phyloP scores from a whole-genome alignment of 371 early-diverging fungal genomes.

The Lichtheimia hyalospora region DNA sequence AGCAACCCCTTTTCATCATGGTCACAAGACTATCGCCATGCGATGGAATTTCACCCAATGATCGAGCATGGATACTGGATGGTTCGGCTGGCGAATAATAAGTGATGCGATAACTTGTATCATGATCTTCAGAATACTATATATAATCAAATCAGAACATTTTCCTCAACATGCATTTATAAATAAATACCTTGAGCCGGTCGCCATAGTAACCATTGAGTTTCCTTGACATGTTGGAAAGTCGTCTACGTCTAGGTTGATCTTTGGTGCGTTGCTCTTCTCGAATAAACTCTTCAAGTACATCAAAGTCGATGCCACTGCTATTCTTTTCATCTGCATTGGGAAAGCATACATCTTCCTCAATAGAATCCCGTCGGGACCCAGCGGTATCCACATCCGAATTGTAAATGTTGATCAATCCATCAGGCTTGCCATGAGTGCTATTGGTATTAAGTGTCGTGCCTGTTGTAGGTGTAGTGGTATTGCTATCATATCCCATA shows the following conservation, averaged over 20 bases:
- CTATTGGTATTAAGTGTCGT: neutral
- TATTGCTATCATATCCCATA: constrained; percentile 6
- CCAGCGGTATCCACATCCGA: constrained; percentile 24
- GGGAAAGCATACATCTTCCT: constrained; percentile 49
- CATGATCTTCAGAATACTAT: constrained; percentile 19
- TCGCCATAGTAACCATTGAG: constrained; percentile 17
- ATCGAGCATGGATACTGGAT: constrained; percentile 43
- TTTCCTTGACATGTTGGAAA: constrained; percentile 20
- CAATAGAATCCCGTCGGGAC: constrained; percentile 25
- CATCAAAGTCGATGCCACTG: constrained; percentile 39
- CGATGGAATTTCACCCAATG: constrained; percentile 39
- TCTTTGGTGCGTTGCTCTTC: constrained; percentile 12
- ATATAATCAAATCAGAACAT: neutral
- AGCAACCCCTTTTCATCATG: constrained; percentile 59
- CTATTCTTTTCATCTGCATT: constrained; percentile 30
- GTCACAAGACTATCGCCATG: constrained; percentile 23
- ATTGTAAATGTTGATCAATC: constrained; percentile 17
- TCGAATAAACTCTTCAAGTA: constrained; percentile 13
- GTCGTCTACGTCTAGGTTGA: constrained; percentile 15
- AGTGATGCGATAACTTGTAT: constrained; percentile 35
- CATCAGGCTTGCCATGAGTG: constrained; percentile 2
- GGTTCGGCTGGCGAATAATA: constrained; percentile 41
- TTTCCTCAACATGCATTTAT: neutral
- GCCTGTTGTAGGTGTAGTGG: constrained; percentile 7
- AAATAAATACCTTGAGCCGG: constrained; percentile 16